Conservation (phyloP, 2,329 filamentous ascomycete genomes). For the Leptographium radiaticola region DNA sequence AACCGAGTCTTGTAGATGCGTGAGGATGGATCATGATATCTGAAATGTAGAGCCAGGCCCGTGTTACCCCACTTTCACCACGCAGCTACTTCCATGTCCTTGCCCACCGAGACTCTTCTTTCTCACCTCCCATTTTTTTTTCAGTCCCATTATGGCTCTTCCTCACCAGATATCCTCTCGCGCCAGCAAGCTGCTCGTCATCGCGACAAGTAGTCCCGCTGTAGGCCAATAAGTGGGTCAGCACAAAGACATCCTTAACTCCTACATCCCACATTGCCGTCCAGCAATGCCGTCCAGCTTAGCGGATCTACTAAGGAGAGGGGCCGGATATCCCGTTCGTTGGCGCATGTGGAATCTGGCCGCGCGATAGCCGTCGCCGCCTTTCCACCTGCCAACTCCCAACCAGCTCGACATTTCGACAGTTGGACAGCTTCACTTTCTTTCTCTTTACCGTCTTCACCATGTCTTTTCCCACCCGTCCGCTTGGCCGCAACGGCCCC, state of each 20-base stretch:
- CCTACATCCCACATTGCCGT: background rate
- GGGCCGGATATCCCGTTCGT: background rate
- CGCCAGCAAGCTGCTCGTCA: too few species aligned
- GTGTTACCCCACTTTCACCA: too few species aligned
- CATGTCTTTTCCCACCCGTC: background rate
- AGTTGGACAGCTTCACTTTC: background rate
- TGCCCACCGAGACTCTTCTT: too few species aligned
- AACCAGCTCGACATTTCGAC: background rate
- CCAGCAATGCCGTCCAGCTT: background rate
- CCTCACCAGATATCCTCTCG: too few species aligned
- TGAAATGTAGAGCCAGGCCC: too few species aligned
- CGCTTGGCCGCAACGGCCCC: conserved; percentile 7
- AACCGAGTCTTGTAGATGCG: too few species aligned
- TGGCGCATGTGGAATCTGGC: background rate
- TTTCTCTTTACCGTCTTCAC: background rate
- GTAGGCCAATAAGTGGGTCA: background rate
- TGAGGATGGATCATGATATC: too few species aligned
- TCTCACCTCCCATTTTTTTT: too few species aligned
- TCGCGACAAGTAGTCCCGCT: too few species aligned
- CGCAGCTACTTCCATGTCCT: too few species aligned
- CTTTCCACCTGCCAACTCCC: background rate
- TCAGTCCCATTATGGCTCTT: too few species aligned
- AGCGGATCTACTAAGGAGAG: background rate
- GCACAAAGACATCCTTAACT: background rate
- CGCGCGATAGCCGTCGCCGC: background rate